phyloP scores from a whole-genome alignment of 2,329 filamentous ascomycete genomes.

The Cytospora piceae region DNA sequence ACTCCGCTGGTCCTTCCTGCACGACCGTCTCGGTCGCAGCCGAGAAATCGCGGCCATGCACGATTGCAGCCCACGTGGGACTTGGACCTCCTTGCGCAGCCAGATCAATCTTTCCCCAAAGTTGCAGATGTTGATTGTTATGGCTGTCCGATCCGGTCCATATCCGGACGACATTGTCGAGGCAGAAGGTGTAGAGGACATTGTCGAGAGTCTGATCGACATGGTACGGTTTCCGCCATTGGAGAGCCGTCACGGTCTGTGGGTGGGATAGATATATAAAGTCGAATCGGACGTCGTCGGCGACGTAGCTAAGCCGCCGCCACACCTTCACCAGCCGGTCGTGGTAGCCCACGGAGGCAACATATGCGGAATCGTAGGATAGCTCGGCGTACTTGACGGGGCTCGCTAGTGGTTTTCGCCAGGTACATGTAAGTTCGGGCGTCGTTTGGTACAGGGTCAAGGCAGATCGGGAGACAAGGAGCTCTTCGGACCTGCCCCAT shows the following conservation, averaged over 20 bases:
- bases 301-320: constrained; percentile 82
- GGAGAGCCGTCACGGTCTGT: constrained; percentile 74
- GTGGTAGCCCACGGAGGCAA: constrained; percentile 77
- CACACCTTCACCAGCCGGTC: constrained; percentile 92
- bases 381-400: constrained; percentile 74
- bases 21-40: constrained; percentile 77
- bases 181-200: constrained; percentile 86
- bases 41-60: constrained; percentile 81
- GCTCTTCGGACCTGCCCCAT: constrained; percentile 85
- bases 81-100: constrained; percentile 49
- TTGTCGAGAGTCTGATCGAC: constrained; percentile 80
- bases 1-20: constrained; percentile 58
- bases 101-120: constrained; percentile 83
- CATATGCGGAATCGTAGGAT: constrained; percentile 84
- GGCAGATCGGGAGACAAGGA: constrained; percentile 73
- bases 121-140: constrained; percentile 70
- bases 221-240: constrained; percentile 83
- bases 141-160: constrained; percentile 81
- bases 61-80: constrained; percentile 74
- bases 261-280: constrained; percentile 90
- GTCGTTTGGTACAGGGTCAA: constrained; percentile 69
- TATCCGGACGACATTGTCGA: constrained; percentile 77
- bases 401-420: constrained; percentile 76
- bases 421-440: constrained; percentile 60
- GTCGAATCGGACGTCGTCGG: constrained; percentile 84